Evolutionary conservation across 2,329 filamentous ascomycete species (phyloP).

Genomic region (Monosporascus sp.): DNA sequence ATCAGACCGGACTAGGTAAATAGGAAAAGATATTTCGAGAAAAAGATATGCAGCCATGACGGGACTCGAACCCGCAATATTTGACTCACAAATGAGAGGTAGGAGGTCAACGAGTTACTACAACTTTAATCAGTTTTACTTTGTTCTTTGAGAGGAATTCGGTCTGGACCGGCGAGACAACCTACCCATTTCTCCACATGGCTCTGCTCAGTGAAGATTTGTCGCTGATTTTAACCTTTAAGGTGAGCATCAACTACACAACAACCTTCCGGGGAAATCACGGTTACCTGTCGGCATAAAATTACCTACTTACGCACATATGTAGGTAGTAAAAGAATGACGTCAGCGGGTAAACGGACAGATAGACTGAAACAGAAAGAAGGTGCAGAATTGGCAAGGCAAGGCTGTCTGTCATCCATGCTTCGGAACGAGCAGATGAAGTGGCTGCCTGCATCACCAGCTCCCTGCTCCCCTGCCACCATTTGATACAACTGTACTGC

Average conservation of each 20-base stretch:
- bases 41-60: not conserved
- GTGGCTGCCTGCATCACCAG: no score
- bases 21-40: not conserved
- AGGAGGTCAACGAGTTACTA: conserved; percentile 1
- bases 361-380: not conserved
- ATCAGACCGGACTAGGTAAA: not conserved
- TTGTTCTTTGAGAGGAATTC: not conserved
- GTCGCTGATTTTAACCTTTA: not conserved
- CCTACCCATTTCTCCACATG: conserved; percentile 1
- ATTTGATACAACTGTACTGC: no score
- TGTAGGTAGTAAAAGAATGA: not conserved
- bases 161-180: not conserved
- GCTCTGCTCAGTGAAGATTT: not conserved
- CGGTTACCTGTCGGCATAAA: not conserved
- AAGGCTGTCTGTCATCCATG: not conserved
- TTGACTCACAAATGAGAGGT: not conserved
- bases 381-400: not conserved
- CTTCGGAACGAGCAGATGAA: not conserved
- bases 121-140: not conserved
- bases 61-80: conserved; percentile 1
- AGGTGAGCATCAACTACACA: not conserved
- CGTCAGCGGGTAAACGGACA: not conserved
- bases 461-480: no score
- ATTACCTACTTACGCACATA: not conserved
- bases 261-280: not conserved